These are phyloP conservation scores for Apiospora aurea DNA, from an alignment of 2,329 filamentous ascomycete genomes.

Conservation along the genomic window DNA sequence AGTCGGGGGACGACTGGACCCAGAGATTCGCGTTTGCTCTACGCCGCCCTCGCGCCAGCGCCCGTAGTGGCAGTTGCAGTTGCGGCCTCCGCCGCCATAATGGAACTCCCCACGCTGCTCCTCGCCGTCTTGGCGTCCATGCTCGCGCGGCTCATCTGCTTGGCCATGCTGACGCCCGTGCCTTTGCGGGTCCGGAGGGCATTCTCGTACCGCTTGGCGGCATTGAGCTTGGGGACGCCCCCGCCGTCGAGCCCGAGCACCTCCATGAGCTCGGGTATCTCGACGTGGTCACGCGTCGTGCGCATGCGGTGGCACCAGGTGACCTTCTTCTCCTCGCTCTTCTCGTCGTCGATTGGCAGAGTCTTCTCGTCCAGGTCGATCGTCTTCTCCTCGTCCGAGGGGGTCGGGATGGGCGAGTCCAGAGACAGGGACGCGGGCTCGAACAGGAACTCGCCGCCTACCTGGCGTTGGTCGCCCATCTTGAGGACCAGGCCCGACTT, in stretches of 20 bases:
- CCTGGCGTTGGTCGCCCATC: constrained; percentile 71
- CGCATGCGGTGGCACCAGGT: constrained; percentile 86
- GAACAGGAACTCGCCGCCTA: constrained; percentile 83
- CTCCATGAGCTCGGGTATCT: constrained; percentile 70
- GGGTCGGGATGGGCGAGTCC: constrained; percentile 53
- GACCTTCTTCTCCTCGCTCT: constrained; percentile 63
- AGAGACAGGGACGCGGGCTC: constrained; percentile 55
- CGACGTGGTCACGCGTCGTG: constrained; percentile 78
- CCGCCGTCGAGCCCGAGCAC: constrained; percentile 64
- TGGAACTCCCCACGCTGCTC: neutral
- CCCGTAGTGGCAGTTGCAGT: neutral
- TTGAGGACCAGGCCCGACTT: constrained; percentile 65
- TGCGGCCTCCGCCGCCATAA: neutral
- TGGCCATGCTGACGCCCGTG: constrained; percentile 58
- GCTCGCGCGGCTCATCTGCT: constrained; percentile 55
- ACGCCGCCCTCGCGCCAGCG: neutral
- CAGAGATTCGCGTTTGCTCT: neutral
- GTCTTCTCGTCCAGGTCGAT: constrained; percentile 28
- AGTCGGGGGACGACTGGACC: neutral
- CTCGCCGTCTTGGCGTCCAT: constrained; percentile 38
- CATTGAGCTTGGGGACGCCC: constrained; percentile 36
- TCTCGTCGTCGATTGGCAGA: constrained; percentile 39
- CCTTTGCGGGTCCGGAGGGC: constrained; percentile 59
- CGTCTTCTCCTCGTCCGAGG: constrained; percentile 37
- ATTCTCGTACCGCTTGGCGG: constrained; percentile 52